phyloP scores from a whole-genome alignment of 2,329 filamentous ascomycete genomes.

The Bisporella sp. region DNA sequence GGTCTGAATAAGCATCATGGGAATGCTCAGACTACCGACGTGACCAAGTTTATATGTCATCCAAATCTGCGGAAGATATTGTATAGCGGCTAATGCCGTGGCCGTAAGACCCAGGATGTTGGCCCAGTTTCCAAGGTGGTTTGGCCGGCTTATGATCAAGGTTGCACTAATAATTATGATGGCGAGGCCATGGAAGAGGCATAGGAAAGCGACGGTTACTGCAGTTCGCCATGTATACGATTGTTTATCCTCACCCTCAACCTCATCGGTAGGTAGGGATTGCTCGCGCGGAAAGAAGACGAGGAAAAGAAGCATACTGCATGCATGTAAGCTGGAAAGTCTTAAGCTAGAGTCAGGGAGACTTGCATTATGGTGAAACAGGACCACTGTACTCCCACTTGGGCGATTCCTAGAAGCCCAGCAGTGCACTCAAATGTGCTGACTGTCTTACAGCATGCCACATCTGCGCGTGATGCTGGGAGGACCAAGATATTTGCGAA shows the following conservation, averaged over 20 bases:
- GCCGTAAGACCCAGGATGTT: conserved; percentile 77
- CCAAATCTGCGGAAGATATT: conserved; percentile 93
- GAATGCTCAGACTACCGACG: conserved; percentile 85
- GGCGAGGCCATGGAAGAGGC: conserved; percentile 68
- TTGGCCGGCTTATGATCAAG: conserved; percentile 56
- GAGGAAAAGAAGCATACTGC: conserved; percentile 83
- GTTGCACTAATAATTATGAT: conserved; percentile 62
- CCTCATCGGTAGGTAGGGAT: conserved; percentile 23
- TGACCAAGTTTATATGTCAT: conserved; percentile 82
- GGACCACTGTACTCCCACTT: conserved; percentile 86
- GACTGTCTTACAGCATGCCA: conserved; percentile 79
- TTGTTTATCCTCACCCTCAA: conserved; percentile 27
- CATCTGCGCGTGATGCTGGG: conserved; percentile 73
- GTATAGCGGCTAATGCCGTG: conserved; percentile 71
- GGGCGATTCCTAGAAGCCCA: conserved; percentile 79
- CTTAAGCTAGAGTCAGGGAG: neutral
- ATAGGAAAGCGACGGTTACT: conserved; percentile 63
- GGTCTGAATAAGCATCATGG: conserved; percentile 98
- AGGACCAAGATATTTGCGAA: conserved; percentile 90
- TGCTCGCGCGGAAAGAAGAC: conserved; percentile 76
- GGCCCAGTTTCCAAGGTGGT: conserved; percentile 69
- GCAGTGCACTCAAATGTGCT: conserved; percentile 77
- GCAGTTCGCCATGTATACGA: conserved; percentile 69
- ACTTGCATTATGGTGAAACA: conserved; percentile 87
- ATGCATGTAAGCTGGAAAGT: neutral